phyloP scores from a whole-genome alignment of 2,329 filamentous ascomycete genomes.

The Biscogniauxia mediterranea region DNA sequence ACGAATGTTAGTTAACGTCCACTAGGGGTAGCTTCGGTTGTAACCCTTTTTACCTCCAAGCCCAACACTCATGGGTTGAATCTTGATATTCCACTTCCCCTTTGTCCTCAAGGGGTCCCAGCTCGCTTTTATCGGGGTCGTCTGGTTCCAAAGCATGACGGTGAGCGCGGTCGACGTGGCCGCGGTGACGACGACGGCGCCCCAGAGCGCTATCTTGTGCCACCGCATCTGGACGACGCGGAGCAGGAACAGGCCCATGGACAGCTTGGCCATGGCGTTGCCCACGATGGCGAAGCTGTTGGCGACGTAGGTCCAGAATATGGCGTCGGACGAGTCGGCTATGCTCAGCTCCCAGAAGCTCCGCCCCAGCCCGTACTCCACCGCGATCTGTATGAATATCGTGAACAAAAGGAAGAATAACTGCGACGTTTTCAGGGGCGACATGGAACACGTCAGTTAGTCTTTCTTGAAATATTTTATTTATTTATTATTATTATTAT shows the following conservation, averaged over 20 bases:
- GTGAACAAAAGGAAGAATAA: slow-evolving; percentile 37
- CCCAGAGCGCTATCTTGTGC: slow-evolving; percentile 36
- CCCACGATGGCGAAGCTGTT: slow-evolving; percentile 38
- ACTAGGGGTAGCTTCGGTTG: not conserved
- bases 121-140: slow-evolving; percentile 34
- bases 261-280: slow-evolving; percentile 39
- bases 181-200: slow-evolving; percentile 31
- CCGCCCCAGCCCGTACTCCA: slow-evolving; percentile 34
- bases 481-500: too few relatives aligned
- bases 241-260: slow-evolving; percentile 39
- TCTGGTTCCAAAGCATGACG: slow-evolving; percentile 40
- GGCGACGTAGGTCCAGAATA: slow-evolving; percentile 40
- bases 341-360: slow-evolving; percentile 33
- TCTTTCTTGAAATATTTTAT: too few relatives aligned
- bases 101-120: slow-evolving; percentile 37
- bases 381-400: slow-evolving; percentile 35
- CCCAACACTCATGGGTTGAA: slow-evolving; percentile 37
- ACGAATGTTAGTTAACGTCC: slow-evolving; percentile 20
- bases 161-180: slow-evolving; percentile 33
- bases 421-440: slow-evolving; percentile 3
- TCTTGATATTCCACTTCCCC: slow-evolving; percentile 35
- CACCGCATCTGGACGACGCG: slow-evolving; percentile 36
- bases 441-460: not conserved
- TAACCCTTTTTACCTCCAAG: slow-evolving; percentile 30
- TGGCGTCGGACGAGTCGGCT: slow-evolving; percentile 35